Conservation (phyloP, 2,329 filamentous ascomycete species). For the Aureobasidium melanogenum region DNA sequence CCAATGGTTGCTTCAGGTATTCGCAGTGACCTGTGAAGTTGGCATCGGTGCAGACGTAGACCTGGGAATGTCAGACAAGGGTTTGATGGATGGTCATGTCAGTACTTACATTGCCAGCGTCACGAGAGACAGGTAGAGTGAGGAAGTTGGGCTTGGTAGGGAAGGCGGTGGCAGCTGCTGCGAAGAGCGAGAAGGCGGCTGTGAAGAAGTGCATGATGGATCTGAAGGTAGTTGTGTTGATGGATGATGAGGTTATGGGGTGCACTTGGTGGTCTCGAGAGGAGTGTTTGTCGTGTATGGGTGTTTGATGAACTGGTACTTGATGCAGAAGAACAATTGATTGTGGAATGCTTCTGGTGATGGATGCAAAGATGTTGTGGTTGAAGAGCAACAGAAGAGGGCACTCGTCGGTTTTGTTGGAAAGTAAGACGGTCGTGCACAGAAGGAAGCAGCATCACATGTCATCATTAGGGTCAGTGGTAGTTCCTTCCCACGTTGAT, state of each 20-base stretch:
- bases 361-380: neutral
- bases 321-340: neutral
- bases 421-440: neutral
- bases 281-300: neutral
- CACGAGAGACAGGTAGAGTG: neutral
- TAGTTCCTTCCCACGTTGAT: neutral
- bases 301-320: neutral
- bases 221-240: neutral
- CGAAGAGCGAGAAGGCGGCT: constrained; percentile 6
- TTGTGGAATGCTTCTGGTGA: neutral
- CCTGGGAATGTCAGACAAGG: neutral
- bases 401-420: neutral
- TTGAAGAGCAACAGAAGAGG: neutral
- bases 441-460: constrained; percentile 1
- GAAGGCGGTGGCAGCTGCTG: constrained; percentile 1
- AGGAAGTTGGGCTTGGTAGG: neutral
- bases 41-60: constrained; percentile 5
- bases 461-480: neutral
- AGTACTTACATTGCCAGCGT: neutral
- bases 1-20: neutral
- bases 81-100: neutral
- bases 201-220: constrained; percentile 9
- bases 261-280: neutral
- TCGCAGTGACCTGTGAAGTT: constrained; percentile 7
- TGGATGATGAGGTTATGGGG: neutral